These are phyloP conservation scores for Chalciporus chontae DNA, from an alignment of 768 basidiomycete genomes.

Conservation along the genomic window DNA sequence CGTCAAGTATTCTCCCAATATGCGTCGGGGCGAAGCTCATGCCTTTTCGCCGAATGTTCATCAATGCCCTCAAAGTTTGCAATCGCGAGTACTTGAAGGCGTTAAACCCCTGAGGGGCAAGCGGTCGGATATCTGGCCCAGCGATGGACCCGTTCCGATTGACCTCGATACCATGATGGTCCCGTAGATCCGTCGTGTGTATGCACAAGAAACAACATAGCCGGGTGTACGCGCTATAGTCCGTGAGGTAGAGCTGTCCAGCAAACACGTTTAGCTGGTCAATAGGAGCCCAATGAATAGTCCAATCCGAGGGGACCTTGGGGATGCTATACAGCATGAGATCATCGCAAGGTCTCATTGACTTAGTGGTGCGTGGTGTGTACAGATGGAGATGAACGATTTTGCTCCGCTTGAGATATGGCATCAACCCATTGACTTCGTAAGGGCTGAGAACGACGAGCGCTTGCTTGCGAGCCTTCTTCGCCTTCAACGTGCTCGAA, in stretches of 20 bases:
- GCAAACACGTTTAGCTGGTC: slow-evolving; percentile 29
- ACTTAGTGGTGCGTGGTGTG: slow-evolving; percentile 32
- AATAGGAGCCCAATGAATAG: background rate
- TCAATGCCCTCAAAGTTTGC: slow-evolving; percentile 16
- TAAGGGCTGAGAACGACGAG: slow-evolving; percentile 39
- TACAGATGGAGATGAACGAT: slow-evolving; percentile 39
- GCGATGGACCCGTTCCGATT: slow-evolving; percentile 18
- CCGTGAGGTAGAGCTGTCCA: slow-evolving; percentile 27
- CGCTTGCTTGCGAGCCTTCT: background rate
- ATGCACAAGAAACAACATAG: slow-evolving; percentile 25
- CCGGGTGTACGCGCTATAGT: slow-evolving; percentile 18
- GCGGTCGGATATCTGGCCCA: slow-evolving; percentile 7
- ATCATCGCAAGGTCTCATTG: slow-evolving; percentile 34
- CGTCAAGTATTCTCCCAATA: slow-evolving; percentile 36
- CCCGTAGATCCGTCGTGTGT: slow-evolving; percentile 7
- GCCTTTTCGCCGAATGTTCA: slow-evolving; percentile 35
- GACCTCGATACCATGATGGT: background rate
- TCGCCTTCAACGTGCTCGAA: background rate
- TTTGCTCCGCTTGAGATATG: slow-evolving; percentile 31
- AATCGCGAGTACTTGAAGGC: slow-evolving; percentile 35
- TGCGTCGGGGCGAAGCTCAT: slow-evolving; percentile 35
- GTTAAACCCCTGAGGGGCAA: slow-evolving; percentile 5
- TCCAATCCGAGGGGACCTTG: background rate
- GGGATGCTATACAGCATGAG: slow-evolving; percentile 13
- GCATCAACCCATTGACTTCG: slow-evolving; percentile 37